Evolutionary conservation across 257 asterid genomes (phyloP).

Genomic region (Jaltomata sinuosa): DNA sequence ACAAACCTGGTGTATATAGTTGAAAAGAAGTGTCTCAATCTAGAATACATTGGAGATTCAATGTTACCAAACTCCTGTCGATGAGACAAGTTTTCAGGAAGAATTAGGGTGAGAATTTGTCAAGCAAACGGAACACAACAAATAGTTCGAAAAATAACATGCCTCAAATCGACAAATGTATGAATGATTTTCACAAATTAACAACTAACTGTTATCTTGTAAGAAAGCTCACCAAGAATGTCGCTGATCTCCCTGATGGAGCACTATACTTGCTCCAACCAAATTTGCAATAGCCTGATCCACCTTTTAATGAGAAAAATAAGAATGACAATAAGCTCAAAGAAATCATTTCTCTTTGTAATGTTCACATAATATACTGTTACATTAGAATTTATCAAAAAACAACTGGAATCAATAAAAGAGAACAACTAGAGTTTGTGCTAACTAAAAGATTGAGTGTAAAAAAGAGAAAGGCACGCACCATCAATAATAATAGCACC

Average conservation of each 20-base stretch:
- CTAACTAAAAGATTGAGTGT: neutral
- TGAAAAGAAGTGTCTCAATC: constrained; percentile 85
- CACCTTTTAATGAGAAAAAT: constrained; percentile 41
- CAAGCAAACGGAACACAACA: neutral
- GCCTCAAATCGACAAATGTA: constrained; percentile 7
- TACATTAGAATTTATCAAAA: neutral
- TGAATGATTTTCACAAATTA: neutral
- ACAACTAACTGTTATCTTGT: constrained; percentile 4
- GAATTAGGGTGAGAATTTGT: neutral
- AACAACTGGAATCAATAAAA: neutral
- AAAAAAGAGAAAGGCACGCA: constrained; percentile 15
- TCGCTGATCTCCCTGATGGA: constrained; percentile 96
- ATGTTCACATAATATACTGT: neutral
- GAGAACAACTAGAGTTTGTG: neutral
- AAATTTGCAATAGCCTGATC: constrained; percentile 94
- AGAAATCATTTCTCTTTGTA: neutral
- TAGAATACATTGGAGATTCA: constrained; percentile 89
- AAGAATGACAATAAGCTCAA: neutral
- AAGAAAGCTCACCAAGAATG: constrained; percentile 64
- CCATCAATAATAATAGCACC: constrained; percentile 92
- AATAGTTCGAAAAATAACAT: neutral
- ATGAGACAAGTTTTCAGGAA: neutral
- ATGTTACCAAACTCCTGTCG: constrained; percentile 92
- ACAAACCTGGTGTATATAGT: constrained; percentile 81
- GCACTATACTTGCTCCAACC: constrained; percentile 94